phyloP scores from a whole-genome alignment of 345 rosid genomes.

The Toxicodendron radicans region DNA sequence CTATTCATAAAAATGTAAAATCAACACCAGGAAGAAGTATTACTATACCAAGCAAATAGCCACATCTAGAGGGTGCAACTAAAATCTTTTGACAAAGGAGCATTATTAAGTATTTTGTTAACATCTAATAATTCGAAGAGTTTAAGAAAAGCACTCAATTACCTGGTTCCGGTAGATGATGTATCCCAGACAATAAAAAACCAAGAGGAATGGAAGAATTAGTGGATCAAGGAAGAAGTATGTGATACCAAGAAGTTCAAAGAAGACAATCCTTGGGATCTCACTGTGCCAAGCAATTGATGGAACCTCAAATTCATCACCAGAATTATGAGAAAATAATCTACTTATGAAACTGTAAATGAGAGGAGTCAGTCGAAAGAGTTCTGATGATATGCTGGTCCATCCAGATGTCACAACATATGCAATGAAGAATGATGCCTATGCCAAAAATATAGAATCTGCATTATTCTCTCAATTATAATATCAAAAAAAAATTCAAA shows the following conservation, averaged over 20 bases:
- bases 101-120: background rate
- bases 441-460: constrained; percentile 27
- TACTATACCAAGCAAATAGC: constrained; percentile 22
- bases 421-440: constrained; percentile 93
- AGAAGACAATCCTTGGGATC: constrained; percentile 69
- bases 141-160: constrained; percentile 11
- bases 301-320: constrained; percentile 61
- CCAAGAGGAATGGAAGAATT: constrained; percentile 83
- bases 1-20: background rate
- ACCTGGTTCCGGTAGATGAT: constrained; percentile 93
- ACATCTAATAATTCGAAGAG: background rate
- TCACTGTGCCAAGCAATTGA: constrained; percentile 60
- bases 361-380: constrained; percentile 68
- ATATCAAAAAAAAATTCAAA: background rate
- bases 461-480: background rate
- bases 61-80: constrained; percentile 25
- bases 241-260: constrained; percentile 80
- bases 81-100: background rate
- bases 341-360: constrained; percentile 38
- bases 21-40: constrained; percentile 13
- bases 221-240: constrained; percentile 89
- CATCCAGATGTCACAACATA: constrained; percentile 94
- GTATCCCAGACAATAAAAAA: constrained; percentile 81
- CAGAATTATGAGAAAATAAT: constrained; percentile 39
- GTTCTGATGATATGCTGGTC: constrained; percentile 82